Evolutionary conservation across 768 basidiomycete genomes (phyloP).

Genomic region (Hortiboletus campestris): DNA sequence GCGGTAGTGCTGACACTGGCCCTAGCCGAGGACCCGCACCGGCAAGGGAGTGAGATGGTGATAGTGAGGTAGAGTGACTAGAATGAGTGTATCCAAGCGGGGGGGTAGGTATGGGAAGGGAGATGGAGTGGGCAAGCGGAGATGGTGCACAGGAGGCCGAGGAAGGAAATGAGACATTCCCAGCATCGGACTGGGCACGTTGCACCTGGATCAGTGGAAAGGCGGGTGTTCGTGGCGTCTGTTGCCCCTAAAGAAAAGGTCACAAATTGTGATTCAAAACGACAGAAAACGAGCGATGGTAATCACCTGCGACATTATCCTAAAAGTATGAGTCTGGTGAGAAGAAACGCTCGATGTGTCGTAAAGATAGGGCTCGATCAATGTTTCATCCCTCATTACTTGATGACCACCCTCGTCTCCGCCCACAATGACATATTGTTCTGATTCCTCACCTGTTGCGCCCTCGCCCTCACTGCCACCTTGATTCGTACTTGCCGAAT

Average conservation of each 20-base stretch:
- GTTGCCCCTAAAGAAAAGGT: constrained; percentile 9
- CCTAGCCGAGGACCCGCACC: not conserved
- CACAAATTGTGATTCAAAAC: not conserved
- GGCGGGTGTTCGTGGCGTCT: constrained; percentile 16
- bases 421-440: constrained; percentile 28
- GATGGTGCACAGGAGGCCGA: constrained; percentile 16
- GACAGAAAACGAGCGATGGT: not conserved
- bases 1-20: constrained; percentile 17
- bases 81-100: constrained; percentile 5
- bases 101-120: constrained; percentile 19
- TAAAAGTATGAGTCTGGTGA: constrained; percentile 13
- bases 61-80: constrained; percentile 8
- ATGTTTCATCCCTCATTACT: constrained; percentile 15
- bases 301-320: constrained; percentile 16
- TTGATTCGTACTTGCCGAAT: constrained; percentile 9
- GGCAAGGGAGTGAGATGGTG: constrained; percentile 7
- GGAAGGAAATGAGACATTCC: constrained; percentile 6
- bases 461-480: not conserved
- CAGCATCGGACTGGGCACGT: constrained; percentile 20
- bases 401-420: constrained; percentile 9
- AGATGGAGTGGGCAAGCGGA: constrained; percentile 24
- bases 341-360: constrained; percentile 26
- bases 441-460: constrained; percentile 13
- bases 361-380: constrained; percentile 21
- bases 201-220: constrained; percentile 28